Percentiles rank a stretch among this genome's conserved stretches.
Conservation (phyloP, 1,139 yeast species). For the Diutina mesorugosa region DNA sequence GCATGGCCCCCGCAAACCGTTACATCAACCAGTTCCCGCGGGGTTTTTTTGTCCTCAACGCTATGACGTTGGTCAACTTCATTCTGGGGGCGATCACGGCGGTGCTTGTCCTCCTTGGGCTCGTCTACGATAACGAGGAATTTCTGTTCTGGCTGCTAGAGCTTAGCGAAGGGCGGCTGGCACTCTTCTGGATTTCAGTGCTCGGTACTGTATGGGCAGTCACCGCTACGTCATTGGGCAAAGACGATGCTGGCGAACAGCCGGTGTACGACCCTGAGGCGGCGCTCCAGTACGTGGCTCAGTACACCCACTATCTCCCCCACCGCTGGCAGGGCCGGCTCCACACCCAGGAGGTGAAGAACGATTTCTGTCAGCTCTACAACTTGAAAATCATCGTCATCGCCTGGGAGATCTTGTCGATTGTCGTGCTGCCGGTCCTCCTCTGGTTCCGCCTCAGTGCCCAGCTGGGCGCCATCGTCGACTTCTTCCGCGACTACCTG, state of each 20-base stretch:
- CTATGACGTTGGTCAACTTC: slow-evolving; percentile 57
- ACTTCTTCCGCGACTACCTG: slow-evolving; percentile 80
- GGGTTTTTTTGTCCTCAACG: slow-evolving; percentile 41
- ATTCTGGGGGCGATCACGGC: slow-evolving; percentile 85
- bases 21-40: slow-evolving; percentile 91
- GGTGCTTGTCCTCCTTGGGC: slow-evolving; percentile 67
- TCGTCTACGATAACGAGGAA: slow-evolving; percentile 73
- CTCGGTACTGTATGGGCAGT: slow-evolving; percentile 78
- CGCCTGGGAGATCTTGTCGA: slow-evolving; percentile 65
- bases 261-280: slow-evolving; percentile 82
- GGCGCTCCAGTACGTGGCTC: slow-evolving; percentile 62
- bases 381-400: slow-evolving; percentile 64
- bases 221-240: slow-evolving; percentile 30
- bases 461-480: slow-evolving; percentile 63
- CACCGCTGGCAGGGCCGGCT: slow-evolving; percentile 71
- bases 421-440: slow-evolving; percentile 75
- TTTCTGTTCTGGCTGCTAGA: slow-evolving; percentile 79
- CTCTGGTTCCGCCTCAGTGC: slow-evolving; percentile 73
- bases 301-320: slow-evolving; percentile 85
- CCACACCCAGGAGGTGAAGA: slow-evolving; percentile 74
- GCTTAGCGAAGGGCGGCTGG: slow-evolving; percentile 67
- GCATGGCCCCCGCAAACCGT: slow-evolving; percentile 67
- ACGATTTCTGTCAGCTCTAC: slow-evolving; percentile 69
- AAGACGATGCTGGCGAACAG: slow-evolving; percentile 12
- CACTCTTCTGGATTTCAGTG: slow-evolving; percentile 74